Evolutionary conservation across 345 rosid genomes (phyloP), one percentile per base, ranked within the genome.

Genomic region (Raphanus sativus): DNA sequence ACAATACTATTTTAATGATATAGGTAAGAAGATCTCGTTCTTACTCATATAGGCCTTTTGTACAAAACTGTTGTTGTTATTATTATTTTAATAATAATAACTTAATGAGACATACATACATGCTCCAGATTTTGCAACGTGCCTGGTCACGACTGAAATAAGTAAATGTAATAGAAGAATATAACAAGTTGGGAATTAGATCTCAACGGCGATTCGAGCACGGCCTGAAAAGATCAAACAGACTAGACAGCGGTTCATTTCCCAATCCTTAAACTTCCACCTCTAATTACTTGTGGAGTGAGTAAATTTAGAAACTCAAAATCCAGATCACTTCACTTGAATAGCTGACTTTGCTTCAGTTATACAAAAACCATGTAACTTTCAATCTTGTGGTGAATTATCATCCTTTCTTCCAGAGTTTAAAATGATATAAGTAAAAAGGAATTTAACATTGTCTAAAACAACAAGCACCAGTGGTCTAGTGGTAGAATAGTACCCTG

Each of bases 401-500:
- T 21, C 21, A 17, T 52, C 21, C 21, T 50, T 2, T n/a, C 1
- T 7, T n/a, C 25, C 3, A 7, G 4, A 52, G 50, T 11, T 42
- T 11, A 42, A 42, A 42, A 12, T 38, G 45, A 6, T 30, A 1
- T 30, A 30, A 30, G 6, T 30, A 30, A 30, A 1, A 30, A 1
- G 33, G 6, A 30, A 0, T 30, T 30, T 0, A 30, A 30, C 5
- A 30, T 30, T 4, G 33, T 30, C 33, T 30, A 30, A 30, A 29
- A 21, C 21, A 21, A 21, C 0, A 11, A 15, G 58, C 58, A 52
- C 86, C 84, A 76, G 83, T 78, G 84, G 85, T 80, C 86, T 80
- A 81, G 86, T 85, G 87, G 79, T 85, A 81, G 79, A 84, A 83
- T 83, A 81, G 85, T 86, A 90, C 89, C 88, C 84, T 90, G 89